phyloP scores from a whole-genome alignment of 108 stramenopile genomes.

The Pseudonitzschia pungens region DNA sequence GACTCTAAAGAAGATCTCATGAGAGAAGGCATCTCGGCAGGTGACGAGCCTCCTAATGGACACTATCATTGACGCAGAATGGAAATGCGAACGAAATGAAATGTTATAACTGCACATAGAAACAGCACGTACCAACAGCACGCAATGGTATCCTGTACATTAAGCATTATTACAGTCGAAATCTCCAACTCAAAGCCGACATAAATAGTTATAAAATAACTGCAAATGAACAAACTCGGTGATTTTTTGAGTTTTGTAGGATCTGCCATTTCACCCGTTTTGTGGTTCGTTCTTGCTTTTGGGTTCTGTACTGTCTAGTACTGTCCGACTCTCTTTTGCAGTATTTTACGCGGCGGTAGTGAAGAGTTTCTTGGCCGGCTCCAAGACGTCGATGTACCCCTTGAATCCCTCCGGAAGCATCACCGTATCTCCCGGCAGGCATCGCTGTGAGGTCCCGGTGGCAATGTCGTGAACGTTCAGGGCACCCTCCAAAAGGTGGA shows the following conservation, averaged over 20 bases:
- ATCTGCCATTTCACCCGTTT: too few species aligned
- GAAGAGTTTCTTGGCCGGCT: slow-evolving; percentile 52
- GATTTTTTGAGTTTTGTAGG: too few species aligned
- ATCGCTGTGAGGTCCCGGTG: slow-evolving; percentile 46
- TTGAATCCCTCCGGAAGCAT: slow-evolving; percentile 58
- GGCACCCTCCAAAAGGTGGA: slow-evolving; percentile 58
- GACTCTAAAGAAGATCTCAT: not conserved
- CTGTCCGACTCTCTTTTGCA: too few species aligned
- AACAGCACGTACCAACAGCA: not conserved
- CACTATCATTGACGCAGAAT: too few species aligned
- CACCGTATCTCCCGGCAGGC: slow-evolving; percentile 71
- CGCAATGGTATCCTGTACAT: not conserved
- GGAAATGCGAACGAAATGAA: not conserved
- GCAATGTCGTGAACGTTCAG: slow-evolving; percentile 43
- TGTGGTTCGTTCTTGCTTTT: too few species aligned
- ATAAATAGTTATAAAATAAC: too few species aligned
- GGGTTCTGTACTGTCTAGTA: not conserved
- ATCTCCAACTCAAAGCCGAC: not conserved
- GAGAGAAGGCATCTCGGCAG: not conserved
- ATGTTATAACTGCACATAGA: not conserved
- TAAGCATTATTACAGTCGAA: not conserved
- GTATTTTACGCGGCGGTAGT: slow-evolving; percentile 25
- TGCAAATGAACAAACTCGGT: too few species aligned
- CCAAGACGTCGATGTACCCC: slow-evolving; percentile 64
- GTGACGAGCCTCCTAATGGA: too few species aligned